These are phyloP conservation scores for Apiotrichum siamense DNA, from an alignment of 1,284 basidiomycete genomes.

Conservation along the genomic window DNA sequence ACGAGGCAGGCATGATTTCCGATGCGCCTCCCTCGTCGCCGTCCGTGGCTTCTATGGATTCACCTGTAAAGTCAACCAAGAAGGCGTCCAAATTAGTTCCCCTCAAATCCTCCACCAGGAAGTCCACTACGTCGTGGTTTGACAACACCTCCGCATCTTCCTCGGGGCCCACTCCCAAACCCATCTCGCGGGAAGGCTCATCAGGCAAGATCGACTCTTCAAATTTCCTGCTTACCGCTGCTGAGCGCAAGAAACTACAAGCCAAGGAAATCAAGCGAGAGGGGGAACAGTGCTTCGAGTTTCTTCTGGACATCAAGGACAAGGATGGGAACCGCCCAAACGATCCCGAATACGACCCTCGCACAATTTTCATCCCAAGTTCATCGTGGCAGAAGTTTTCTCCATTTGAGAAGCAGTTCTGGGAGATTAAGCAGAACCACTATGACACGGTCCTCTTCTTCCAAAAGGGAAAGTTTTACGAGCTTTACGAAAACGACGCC, in stretches of 20 bases:
- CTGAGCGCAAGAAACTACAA: slow-evolving; percentile 68
- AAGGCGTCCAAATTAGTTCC: slow-evolving; percentile 16
- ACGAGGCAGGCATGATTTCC: slow-evolving; percentile 25
- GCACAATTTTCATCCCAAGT: slow-evolving; percentile 77
- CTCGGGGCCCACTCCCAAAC: background rate
- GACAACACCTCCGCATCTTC: slow-evolving; percentile 1
- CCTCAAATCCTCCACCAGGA: slow-evolving; percentile 20
- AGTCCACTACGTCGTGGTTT: slow-evolving; percentile 16
- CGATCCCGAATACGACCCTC: slow-evolving; percentile 82
- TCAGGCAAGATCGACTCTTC: slow-evolving; percentile 5
- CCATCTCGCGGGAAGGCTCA: slow-evolving; percentile 8
- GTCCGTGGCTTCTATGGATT: slow-evolving; percentile 30
- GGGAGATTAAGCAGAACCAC: slow-evolving; percentile 96
- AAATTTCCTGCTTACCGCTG: slow-evolving; percentile 68
- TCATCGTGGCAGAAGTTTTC: slow-evolving; percentile 79
- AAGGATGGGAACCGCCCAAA: slow-evolving; percentile 74
- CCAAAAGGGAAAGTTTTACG: slow-evolving; percentile 60
- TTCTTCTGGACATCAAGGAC: slow-evolving; percentile 58
- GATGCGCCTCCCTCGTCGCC: slow-evolving; percentile 25
- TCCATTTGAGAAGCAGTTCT: slow-evolving; percentile 87
- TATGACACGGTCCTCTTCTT: slow-evolving; percentile 95
- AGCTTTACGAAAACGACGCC: slow-evolving; percentile 95
- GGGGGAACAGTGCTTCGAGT: slow-evolving; percentile 72
- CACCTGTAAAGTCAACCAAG: slow-evolving; percentile 15
- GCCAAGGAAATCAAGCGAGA: slow-evolving; percentile 78